phyloP scores from a whole-genome alignment of 805 yeast species.

The Kuraishia molischiana region DNA sequence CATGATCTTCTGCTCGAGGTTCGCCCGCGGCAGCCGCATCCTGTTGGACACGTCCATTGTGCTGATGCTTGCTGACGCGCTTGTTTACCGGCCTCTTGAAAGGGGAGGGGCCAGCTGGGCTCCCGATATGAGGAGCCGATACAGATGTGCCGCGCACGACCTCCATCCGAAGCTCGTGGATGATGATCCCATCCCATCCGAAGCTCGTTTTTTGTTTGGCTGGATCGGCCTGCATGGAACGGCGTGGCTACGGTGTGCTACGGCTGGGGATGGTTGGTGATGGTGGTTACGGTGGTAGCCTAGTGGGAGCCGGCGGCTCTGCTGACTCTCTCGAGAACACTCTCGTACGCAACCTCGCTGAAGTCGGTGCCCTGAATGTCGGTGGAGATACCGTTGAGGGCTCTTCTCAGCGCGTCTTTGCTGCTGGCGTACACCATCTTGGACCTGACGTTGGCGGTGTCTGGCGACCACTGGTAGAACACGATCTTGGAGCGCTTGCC shows the following conservation, averaged over 20 bases:
- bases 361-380: slow-evolving; percentile 98
- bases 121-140: too few species aligned
- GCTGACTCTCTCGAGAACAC: slow-evolving; percentile 83
- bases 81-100: neutral
- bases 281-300: slow-evolving; percentile 5
- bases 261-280: neutral
- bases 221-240: too few species aligned
- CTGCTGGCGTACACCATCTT: slow-evolving; percentile 99
- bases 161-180: too few species aligned
- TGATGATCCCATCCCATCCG: too few species aligned
- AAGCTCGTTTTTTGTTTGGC: too few species aligned
- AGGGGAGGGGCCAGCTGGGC: too few species aligned
- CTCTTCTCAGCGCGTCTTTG: slow-evolving; percentile 94
- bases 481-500: slow-evolving; percentile 78
- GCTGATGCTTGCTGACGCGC: too few species aligned
- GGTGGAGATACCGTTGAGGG: slow-evolving; percentile 87
- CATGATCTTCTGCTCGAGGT: slow-evolving; percentile 48
- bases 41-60: neutral
- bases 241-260: neutral
- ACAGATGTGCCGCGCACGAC: too few species aligned
- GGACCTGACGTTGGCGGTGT: slow-evolving; percentile 87
- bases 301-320: slow-evolving; percentile 65
- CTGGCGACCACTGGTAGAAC: slow-evolving; percentile 93
- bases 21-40: slow-evolving; percentile 34
- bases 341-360: slow-evolving; percentile 92